Conservation (phyloP, 176 grass and related monocot species). For the Rhynchospora tenuis region DNA sequence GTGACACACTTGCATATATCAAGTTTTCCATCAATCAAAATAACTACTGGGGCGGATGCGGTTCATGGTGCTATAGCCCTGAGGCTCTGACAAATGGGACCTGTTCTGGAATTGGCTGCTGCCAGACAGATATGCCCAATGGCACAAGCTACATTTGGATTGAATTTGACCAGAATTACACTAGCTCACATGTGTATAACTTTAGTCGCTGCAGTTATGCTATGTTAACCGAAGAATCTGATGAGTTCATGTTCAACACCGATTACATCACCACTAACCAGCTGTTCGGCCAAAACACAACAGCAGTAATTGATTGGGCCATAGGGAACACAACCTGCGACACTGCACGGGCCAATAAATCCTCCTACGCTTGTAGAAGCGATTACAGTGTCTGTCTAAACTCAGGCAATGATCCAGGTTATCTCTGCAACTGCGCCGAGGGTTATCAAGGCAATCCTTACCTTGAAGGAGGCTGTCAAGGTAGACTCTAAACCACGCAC, state of each 20-base stretch:
- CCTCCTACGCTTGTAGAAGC: slow-evolving; percentile 1
- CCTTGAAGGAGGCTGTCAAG: slow-evolving; percentile 22
- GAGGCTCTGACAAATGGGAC: background rate
- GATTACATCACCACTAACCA: background rate
- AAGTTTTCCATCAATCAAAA: background rate
- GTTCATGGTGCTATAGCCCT: background rate
- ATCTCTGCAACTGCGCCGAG: background rate
- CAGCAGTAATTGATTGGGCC: background rate
- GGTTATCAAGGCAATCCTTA: slow-evolving; percentile 31
- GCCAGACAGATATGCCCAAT: slow-evolving; percentile 16
- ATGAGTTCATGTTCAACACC: background rate
- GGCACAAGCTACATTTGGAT: background rate
- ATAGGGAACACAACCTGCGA: background rate
- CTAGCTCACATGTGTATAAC: background rate
- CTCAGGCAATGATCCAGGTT: background rate
- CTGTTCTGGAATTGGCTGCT: slow-evolving; percentile 32
- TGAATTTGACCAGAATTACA: background rate
- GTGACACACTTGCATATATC: background rate
- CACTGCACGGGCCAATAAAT: background rate
- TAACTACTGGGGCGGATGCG: background rate
- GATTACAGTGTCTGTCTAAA: background rate
- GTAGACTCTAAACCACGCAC: background rate
- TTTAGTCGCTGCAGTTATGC: slow-evolving; percentile 26
- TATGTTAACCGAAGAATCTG: background rate
- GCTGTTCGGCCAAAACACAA: background rate